Base-by-base conservation (phyloP, 139 green algal species). In the Chlamydomonas sp. region DNA sequence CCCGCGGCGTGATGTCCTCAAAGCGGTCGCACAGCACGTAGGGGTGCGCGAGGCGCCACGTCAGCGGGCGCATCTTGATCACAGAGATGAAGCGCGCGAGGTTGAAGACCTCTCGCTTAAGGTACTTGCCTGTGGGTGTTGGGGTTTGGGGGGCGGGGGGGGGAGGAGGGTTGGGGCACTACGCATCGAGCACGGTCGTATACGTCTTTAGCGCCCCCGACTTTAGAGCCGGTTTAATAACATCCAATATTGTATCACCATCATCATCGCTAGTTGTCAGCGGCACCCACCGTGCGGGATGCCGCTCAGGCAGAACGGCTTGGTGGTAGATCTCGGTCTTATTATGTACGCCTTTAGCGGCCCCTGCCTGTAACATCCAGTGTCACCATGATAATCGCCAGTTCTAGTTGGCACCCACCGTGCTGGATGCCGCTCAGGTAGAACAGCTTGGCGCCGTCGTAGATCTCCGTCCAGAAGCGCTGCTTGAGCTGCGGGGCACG, bases 371-470 rank as follows among this genome's bases (percentile, higher is more conserved):
- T n/a, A n/a, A n/a, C n/a, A n/a, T n/a, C n/a, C n/a, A n/a, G n/a
- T n/a, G n/a, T n/a, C n/a, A n/a, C n/a, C n/a, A n/a, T n/a, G n/a
- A n/a, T n/a, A n/a, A n/a, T n/a, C 43, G 43, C 43, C 16, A 16
- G 16, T 54, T 10, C n/a, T n/a, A n/a, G n/a, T n/a, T n/a, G n/a
- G 10, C 95, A 96, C 74, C 84, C 84, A 64, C 90, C 88, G 69
- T 97, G 82, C 66, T 87, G 85, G 58, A 96, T 84, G 65, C 93
- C 91, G 20, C 71, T 89, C 1, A 99, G 80, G 83, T 98, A 98
- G 74, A 99, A 99, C 37, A 99, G 88, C 85, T 98, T 98, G 58
- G 95, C 94, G 13, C 94, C 93, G 68, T 97, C 86, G 71, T 98
- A 98, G 73, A 98, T 95, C 79, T 98, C 94, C 0, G 89, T 85